Percentiles rank a stretch among this genome's conserved stretches.
Conservation (phyloP, 2,329 filamentous ascomycete species). For the Trichoderma koningii region DNA sequence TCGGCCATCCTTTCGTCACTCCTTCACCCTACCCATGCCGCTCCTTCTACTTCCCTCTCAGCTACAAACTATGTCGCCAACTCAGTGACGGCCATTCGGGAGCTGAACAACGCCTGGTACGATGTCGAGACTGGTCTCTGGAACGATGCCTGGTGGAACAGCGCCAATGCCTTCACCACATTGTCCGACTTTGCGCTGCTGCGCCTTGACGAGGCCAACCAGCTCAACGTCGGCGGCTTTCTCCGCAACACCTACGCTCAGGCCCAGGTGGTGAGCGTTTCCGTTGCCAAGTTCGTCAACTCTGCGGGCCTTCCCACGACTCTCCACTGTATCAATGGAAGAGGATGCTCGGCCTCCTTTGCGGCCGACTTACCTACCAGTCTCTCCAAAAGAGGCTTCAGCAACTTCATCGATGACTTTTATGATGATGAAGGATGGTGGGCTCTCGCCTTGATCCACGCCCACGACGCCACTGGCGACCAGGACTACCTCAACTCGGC, state of each 20-base stretch:
- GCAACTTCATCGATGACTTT: slow-evolving; percentile 53
- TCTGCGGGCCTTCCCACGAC: slow-evolving; percentile 39
- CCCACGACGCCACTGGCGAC: slow-evolving; percentile 57
- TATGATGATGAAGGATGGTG: slow-evolving; percentile 68
- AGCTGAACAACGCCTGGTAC: slow-evolving; percentile 62
- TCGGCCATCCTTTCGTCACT: slow-evolving; percentile 19
- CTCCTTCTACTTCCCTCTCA: slow-evolving; percentile 17
- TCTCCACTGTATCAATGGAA: slow-evolving; percentile 35
- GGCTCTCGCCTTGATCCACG: slow-evolving; percentile 60
- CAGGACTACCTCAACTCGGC: slow-evolving; percentile 56
- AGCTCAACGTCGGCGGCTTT: slow-evolving; percentile 44
- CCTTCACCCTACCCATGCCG: slow-evolving; percentile 11
- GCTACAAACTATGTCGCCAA: slow-evolving; percentile 21
- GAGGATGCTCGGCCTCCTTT: slow-evolving; percentile 6
- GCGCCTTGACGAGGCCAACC: slow-evolving; percentile 39
- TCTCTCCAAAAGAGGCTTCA: slow-evolving; percentile 38
- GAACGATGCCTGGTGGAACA: slow-evolving; percentile 72
- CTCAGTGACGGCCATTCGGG: slow-evolving; percentile 26
- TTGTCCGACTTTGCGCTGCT: slow-evolving; percentile 56
- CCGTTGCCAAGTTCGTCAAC: slow-evolving; percentile 44
- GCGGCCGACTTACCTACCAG: slow-evolving; percentile 35
- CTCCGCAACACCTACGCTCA: slow-evolving; percentile 50
- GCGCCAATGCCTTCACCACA: slow-evolving; percentile 65
- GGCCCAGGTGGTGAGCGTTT: slow-evolving; percentile 46
- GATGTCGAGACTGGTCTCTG: slow-evolving; percentile 62